Evolutionary conservation across 2,329 filamentous ascomycete species (phyloP).

Genomic region (Botrytis galanthina): DNA sequence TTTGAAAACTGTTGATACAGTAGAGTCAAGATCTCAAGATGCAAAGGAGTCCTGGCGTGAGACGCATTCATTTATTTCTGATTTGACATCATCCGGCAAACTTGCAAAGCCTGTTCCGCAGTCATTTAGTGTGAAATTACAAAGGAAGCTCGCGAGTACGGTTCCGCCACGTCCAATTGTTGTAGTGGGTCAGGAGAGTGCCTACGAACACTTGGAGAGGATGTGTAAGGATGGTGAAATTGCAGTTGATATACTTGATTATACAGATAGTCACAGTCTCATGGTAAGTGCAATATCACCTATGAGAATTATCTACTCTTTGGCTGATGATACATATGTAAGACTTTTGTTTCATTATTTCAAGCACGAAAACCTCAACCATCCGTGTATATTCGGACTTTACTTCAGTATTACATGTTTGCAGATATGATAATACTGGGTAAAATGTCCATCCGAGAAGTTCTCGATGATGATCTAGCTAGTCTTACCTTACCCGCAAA

Average conservation of each 20-base stretch:
- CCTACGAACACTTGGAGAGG: slow-evolving; percentile 65
- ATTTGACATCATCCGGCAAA: slow-evolving; percentile 57
- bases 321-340: background rate
- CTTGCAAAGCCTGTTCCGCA: slow-evolving; percentile 66
- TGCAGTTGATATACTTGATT: slow-evolving; percentile 64
- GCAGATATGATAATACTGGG: slow-evolving; percentile 69
- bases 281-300: slow-evolving; percentile 48
- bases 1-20: slow-evolving; percentile 51
- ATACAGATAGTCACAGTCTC: slow-evolving; percentile 65
- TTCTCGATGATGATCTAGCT: slow-evolving; percentile 80
- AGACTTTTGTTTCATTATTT: slow-evolving; percentile 74
- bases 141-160: slow-evolving; percentile 87
- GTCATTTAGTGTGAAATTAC: slow-evolving; percentile 88
- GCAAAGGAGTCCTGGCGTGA: slow-evolving; percentile 45
- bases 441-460: slow-evolving; percentile 64
- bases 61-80: slow-evolving; percentile 47
- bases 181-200: slow-evolving; percentile 68
- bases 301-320: background rate
- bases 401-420: slow-evolving; percentile 74
- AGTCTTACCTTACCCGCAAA: slow-evolving; percentile 72
- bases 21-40: slow-evolving; percentile 47
- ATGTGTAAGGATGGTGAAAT: slow-evolving; percentile 72
- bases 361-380: slow-evolving; percentile 79
- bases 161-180: slow-evolving; percentile 92
- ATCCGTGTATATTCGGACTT: slow-evolving; percentile 75